Percentiles rank a stretch among this genome's conserved stretches.
phyloP scores from a whole-genome alignment of 1,139 yeast genomes.

The Pichia sp. region DNA sequence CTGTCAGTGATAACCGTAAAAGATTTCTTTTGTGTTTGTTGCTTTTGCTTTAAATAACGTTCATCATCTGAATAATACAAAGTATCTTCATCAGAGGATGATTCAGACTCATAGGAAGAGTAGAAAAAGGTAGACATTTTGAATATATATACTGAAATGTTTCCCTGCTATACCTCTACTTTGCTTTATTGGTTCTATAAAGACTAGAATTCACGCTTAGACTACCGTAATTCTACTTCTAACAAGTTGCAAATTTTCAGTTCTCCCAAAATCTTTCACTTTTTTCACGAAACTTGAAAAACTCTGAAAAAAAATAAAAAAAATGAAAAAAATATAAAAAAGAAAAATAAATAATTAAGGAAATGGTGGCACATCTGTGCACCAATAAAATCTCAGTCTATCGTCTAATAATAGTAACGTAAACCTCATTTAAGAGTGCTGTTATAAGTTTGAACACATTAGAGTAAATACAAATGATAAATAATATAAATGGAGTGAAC shows the following conservation, averaged over 20 bases:
- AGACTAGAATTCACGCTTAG: background rate
- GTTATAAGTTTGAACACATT: background rate
- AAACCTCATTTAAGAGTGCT: background rate
- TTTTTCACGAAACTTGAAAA: constrained; percentile 2
- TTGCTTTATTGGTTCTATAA: background rate
- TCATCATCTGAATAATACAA: constrained; percentile 68
- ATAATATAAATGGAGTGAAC: background rate
- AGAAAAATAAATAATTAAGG: background rate
- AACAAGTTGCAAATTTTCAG: constrained; percentile 7
- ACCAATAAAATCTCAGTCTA: background rate
- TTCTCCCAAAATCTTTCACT: background rate
- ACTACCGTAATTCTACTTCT: background rate
- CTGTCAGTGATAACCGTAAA: constrained; percentile 20
- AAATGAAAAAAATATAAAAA: background rate
- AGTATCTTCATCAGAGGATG: constrained; percentile 71
- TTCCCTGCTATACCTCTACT: background rate
- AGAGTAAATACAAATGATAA: background rate
- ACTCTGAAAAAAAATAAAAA: background rate
- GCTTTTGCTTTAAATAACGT: constrained; percentile 32
- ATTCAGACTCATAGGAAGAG: constrained; percentile 49
- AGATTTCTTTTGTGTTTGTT: constrained; percentile 2
- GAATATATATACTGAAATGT: background rate
- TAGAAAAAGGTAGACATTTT: constrained; percentile 74
- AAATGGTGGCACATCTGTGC: background rate
- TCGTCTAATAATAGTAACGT: background rate